phyloP scores from a whole-genome alignment of 2,329 filamentous ascomycete species.

The Lecanicillium sp. region DNA sequence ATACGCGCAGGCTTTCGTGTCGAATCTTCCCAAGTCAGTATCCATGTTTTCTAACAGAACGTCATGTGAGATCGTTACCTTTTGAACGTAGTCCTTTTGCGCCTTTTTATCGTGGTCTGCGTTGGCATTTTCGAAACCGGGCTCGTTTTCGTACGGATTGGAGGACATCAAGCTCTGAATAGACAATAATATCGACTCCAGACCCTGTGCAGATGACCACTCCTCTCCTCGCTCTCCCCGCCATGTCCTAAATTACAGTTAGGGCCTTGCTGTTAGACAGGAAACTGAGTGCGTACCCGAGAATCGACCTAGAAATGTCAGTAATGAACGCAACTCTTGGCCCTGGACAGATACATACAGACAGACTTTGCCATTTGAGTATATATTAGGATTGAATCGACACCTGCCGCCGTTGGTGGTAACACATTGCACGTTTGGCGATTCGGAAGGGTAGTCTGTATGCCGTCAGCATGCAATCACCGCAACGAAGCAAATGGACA shows the following conservation, averaged over 20 bases:
- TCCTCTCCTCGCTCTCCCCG: conserved; percentile 82
- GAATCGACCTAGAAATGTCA: conserved; percentile 60
- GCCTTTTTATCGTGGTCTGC: conserved; percentile 61
- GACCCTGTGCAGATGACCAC: conserved; percentile 92
- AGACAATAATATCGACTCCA: conserved; percentile 89
- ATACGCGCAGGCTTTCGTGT: conserved; percentile 81
- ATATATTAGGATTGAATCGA: conserved; percentile 96
- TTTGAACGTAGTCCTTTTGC: conserved; percentile 69
- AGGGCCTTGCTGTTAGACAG: not conserved
- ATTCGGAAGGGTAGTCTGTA: conserved; percentile 72
- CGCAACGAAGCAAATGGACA: conserved; percentile 4
- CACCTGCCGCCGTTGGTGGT: conserved; percentile 86
- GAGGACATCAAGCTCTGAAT: conserved; percentile 93
- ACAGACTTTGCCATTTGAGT: conserved; percentile 84
- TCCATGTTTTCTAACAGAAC: not conserved
- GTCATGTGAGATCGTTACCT: conserved; percentile 46
- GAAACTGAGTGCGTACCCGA: conserved; percentile 55
- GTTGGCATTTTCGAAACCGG: conserved; percentile 76
- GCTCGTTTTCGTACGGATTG: conserved; percentile 95
- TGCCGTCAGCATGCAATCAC: conserved; percentile 5
- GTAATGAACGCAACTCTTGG: not conserved
- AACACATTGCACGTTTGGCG: conserved; percentile 54
- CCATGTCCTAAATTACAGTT: conserved; percentile 68
- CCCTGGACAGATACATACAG: conserved; percentile 50
- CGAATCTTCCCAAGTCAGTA: conserved; percentile 56